Conservation (phyloP, 1,284 basidiomycete species). For the Leccinum subfulvum region DNA sequence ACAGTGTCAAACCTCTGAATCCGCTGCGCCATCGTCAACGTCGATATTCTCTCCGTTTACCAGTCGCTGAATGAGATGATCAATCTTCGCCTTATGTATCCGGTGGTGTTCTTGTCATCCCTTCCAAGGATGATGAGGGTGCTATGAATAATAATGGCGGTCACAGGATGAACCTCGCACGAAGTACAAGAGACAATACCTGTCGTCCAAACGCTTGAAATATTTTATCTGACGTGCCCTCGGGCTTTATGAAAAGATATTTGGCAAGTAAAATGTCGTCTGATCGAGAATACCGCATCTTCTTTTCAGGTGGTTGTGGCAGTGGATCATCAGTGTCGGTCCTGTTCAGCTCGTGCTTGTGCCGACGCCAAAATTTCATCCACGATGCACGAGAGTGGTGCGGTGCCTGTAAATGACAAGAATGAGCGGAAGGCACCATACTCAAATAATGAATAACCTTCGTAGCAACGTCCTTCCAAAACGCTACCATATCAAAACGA, state of each 20-base stretch:
- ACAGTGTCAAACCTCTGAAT: slow-evolving; percentile 28
- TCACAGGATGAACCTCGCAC: not conserved
- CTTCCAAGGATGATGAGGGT: slow-evolving; percentile 86
- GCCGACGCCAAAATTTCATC: slow-evolving; percentile 86
- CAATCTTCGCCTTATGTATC: slow-evolving; percentile 80
- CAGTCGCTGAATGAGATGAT: slow-evolving; percentile 66
- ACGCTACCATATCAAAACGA: slow-evolving; percentile 74
- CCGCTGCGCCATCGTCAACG: slow-evolving; percentile 27
- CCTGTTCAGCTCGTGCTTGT: slow-evolving; percentile 75
- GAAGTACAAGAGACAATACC: slow-evolving; percentile 39
- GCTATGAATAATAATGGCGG: slow-evolving; percentile 38
- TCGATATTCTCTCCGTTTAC: slow-evolving; percentile 56
- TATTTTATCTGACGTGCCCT: slow-evolving; percentile 76
- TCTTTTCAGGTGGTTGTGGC: slow-evolving; percentile 76
- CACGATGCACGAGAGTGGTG: slow-evolving; percentile 84
- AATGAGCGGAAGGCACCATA: not conserved
- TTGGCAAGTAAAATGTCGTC: slow-evolving; percentile 76
- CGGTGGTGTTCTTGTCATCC: slow-evolving; percentile 87
- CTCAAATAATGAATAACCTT: slow-evolving; percentile 45
- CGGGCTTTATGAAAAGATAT: slow-evolving; percentile 65
- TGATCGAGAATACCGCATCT: slow-evolving; percentile 73
- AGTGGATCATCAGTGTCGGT: slow-evolving; percentile 61
- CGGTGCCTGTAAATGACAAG: slow-evolving; percentile 52
- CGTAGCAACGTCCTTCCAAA: slow-evolving; percentile 79
- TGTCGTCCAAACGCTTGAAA: slow-evolving; percentile 72